Conservation (phyloP, 192 early-diverging fungal genomes). For the Podila epicladia region DNA sequence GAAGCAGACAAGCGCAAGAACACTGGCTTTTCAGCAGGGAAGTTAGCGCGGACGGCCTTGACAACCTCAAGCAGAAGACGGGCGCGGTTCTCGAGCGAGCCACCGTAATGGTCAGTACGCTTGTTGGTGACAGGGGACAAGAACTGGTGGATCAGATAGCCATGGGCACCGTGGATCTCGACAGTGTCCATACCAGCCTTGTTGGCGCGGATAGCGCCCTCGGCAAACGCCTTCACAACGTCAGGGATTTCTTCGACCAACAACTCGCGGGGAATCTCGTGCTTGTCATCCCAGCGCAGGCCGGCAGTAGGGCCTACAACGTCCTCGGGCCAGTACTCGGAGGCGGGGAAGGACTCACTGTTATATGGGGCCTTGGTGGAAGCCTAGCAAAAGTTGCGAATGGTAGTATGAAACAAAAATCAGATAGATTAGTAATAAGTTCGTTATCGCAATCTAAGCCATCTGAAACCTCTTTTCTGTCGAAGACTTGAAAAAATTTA, state of each 20-base stretch:
- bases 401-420: too few species aligned
- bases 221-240: conserved; percentile 69
- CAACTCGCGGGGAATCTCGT: conserved; percentile 64
- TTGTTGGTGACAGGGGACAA: conserved; percentile 86
- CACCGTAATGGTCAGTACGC: conserved; percentile 93
- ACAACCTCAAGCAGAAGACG: conserved; percentile 65
- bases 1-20: conserved; percentile 80
- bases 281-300: conserved; percentile 46
- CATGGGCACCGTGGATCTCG: conserved; percentile 93
- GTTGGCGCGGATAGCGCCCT: conserved; percentile 75
- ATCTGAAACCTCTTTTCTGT: too few species aligned
- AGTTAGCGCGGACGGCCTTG: conserved; percentile 69
- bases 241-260: conserved; percentile 72
- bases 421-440: too few species aligned
- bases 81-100: conserved; percentile 87
- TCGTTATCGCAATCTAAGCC: too few species aligned
- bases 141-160: conserved; percentile 88
- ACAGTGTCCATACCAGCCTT: conserved; percentile 89
- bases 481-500: background rate
- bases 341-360: background rate
- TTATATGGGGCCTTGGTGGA: background rate
- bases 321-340: conserved; percentile 71
- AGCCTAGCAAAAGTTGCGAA: too few species aligned
- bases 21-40: conserved; percentile 70
- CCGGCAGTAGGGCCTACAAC: conserved; percentile 74